Evolutionary conservation across 2,329 filamentous ascomycete species (phyloP), one percentile per base, ranked within the genome.

Genomic region (Botrytis byssoidea): DNA sequence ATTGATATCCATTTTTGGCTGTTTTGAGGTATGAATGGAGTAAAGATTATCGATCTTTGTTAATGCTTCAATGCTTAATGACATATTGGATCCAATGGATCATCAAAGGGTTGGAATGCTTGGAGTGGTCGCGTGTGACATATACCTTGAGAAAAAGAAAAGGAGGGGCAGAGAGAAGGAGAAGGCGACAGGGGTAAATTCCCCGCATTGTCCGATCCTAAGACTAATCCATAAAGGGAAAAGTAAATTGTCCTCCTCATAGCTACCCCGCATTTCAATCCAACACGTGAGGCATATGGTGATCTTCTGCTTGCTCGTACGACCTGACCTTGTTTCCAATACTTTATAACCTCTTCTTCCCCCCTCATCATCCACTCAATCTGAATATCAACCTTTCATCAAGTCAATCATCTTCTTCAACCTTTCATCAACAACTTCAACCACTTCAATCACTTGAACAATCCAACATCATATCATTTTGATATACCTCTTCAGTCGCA

Each of bases 261-360:
- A 46, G 32, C 55, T 61, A 74, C 75, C 75, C 76, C 72, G 61
- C 73, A 77, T 42, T 55, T 37, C n/a, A 61, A 72, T 29, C n/a
- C 20, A 71, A 72, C 70, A 72, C 70, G 60, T 72, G 60, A 72
- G 70, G 40, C 42, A 68, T 68, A 37, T 69, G 66, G 18, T 69
- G 66, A 69, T 69, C 48, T 69, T 42, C 25, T 57, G 29, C 48
- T 69, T 69, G n/a, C 48, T 69, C 66, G 66, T 69, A 69, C 37
- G 66, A 69, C 66, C 5, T 57, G 48, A 55, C 18, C 66, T 69
- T 57, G 35, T 42, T 68, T 32, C 14, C 9, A 32, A 57, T 25
- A 22, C 35, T 42, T 40, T 40, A n/a, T 57, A 6, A 22, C 48
- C 12, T 42, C 37, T 55, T 55, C 35, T 35, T 42, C 29, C 66